Conservation (phyloP, 495 filamentous ascomycete species). For the Darksidea phi region DNA sequence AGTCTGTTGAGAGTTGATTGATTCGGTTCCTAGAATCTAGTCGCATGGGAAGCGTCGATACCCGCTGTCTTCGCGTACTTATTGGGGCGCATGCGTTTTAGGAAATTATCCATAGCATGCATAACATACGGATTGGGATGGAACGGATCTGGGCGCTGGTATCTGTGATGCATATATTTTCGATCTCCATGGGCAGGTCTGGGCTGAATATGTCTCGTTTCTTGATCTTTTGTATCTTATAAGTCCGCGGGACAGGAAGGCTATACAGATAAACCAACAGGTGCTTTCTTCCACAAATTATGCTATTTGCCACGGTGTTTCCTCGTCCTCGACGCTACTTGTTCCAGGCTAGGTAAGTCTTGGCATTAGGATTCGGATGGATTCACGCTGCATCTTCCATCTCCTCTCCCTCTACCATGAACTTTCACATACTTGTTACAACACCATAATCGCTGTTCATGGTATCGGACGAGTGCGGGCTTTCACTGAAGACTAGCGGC, state of each 20-base stretch:
- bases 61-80: background rate
- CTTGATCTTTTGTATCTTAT: constrained; percentile 12
- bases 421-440: no score
- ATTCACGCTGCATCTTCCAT: no score
- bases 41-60: constrained; percentile 4
- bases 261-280: background rate
- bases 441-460: no score
- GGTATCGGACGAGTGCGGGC: no score
- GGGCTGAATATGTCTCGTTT: constrained; percentile 5
- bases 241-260: background rate
- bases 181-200: constrained; percentile 7
- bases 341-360: no score
- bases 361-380: no score
- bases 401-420: no score
- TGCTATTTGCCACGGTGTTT: no score
- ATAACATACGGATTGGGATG: constrained; percentile 3
- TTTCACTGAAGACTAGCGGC: no score
- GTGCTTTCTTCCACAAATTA: background rate
- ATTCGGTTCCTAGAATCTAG: background rate
- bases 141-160: constrained; percentile 6
- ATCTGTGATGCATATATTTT: constrained; percentile 1
- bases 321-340: no score
- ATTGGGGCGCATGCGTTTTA: background rate
- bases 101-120: constrained; percentile 6
- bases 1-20: no score